Evolutionary conservation across 305 asterid genomes (phyloP), one percentile per base, ranked within the genome.

Genomic region (Solanum hybrid): DNA sequence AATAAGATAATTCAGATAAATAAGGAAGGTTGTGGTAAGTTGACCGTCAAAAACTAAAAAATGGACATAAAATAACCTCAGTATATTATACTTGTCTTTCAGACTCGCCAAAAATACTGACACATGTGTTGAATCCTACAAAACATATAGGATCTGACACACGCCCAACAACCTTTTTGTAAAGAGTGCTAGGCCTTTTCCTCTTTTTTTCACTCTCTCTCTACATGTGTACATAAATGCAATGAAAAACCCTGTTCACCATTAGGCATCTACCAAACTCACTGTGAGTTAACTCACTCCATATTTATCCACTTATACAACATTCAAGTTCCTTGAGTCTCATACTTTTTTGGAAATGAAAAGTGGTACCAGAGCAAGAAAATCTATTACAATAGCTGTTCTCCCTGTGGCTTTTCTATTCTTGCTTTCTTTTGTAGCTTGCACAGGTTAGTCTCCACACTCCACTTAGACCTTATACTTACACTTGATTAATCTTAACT

Each of bases 371-470:
- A 84, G 75, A 84, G 22, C 29, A 24, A 84, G 75, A 84, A 31
- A 45, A 84, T 29, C 88, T 15, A 45, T 84, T 10, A 45, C 75
- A 29, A 24, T 89, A 65, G 72, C 81, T 6, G 29, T 89, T 27
- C 72, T 89, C 2, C 90, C 90, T 1, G 79, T 89, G 24, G 80
- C 79, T 15, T 81, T 65, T 31, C 26, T 89, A 7, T 89, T 81
- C 88, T n/a, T 89, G 32, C 88, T 89, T 41, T 89, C 88, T 89
- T 89, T 65, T 80, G 88, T 65, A 39, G 90, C 90, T 37, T 80
- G 90, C 81, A 31, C 82, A 80, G 88, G 90, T 89, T 26, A 89
- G 90, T 65, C 20, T 89, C 26, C 72, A 65, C 1, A 11, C 24
- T 34, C 7, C 37, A 15, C 4, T 80, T 70, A 65, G n/a, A 89